Evolutionary conservation across 2,329 filamentous ascomycete species (phyloP).

Genomic region (Ophiocordyceps robertsii): DNA sequence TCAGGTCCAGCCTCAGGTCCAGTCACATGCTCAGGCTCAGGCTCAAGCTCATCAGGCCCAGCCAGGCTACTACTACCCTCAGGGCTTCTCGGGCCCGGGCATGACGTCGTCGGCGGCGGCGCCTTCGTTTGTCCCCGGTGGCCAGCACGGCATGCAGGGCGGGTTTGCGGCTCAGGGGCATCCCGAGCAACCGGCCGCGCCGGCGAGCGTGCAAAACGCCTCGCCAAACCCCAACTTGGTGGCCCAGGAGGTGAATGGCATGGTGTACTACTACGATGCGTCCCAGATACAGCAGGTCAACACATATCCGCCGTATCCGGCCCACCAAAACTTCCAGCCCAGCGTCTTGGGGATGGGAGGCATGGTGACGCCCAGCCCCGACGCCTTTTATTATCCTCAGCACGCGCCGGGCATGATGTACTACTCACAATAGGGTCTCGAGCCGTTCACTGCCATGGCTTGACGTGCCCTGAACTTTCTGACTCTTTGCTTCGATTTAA

Average conservation of each 20-base stretch:
- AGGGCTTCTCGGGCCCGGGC: constrained; percentile 31
- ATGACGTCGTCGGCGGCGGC: constrained; percentile 36
- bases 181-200: constrained; percentile 19
- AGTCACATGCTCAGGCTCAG: constrained; percentile 3
- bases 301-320: constrained; percentile 32
- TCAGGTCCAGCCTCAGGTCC: constrained; percentile 1
- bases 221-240: constrained; percentile 33
- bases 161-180: constrained; percentile 29
- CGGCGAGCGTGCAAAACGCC: constrained; percentile 13
- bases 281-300: constrained; percentile 50
- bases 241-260: constrained; percentile 86
- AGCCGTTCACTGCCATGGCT: constrained; percentile 7
- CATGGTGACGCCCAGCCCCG: constrained; percentile 60
- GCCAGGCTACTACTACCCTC: constrained; percentile 57
- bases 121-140: constrained; percentile 43
- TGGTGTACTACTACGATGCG: constrained; percentile 88
- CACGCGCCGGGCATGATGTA: constrained; percentile 42
- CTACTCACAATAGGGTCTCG: constrained; percentile 40
- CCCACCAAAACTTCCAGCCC: constrained; percentile 38
- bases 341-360: constrained; percentile 59
- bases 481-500: constrained; percentile 16
- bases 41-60: constrained; percentile 22
- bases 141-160: constrained; percentile 31
- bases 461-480: constrained; percentile 10
- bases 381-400: constrained; percentile 59